A percentile compares a stretch with the other conserved stretches of the same genome.
These are phyloP conservation scores for Rhizopus sp. DNA, from an alignment of 371 early-diverging fungal genomes.

Conservation along the genomic window DNA sequence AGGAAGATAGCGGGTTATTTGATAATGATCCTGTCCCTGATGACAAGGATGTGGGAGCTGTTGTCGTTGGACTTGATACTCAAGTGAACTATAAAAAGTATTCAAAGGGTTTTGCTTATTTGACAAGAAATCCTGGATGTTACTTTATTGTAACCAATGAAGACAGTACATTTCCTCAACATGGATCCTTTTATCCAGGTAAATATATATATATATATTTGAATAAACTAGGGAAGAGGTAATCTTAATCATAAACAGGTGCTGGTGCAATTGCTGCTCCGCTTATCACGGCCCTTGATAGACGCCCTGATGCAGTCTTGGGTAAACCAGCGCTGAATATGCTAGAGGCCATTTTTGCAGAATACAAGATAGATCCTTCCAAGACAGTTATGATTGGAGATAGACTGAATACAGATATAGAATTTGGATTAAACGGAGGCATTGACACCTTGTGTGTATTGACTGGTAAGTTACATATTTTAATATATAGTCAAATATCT, in stretches of 20 bases:
- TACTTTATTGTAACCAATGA: constrained; percentile 93
- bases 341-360: constrained; percentile 85
- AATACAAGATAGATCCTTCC: constrained; percentile 73
- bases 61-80: constrained; percentile 87
- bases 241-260: constrained; percentile 42
- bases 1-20: constrained; percentile 44
- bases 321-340: constrained; percentile 94
- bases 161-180: constrained; percentile 89
- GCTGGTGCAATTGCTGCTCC: constrained; percentile 85
- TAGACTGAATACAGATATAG: constrained; percentile 94
- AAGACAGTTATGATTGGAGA: constrained; percentile 98
- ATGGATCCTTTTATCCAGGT: constrained; percentile 78
- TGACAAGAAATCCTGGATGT: constrained; percentile 68
- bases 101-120: constrained; percentile 87
- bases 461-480: constrained; percentile 64
- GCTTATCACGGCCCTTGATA: constrained; percentile 68
- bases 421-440: constrained; percentile 89
- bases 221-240: not conserved
- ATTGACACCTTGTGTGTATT: constrained; percentile 88
- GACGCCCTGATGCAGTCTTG: constrained; percentile 78
- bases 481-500: not conserved
- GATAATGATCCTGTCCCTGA: constrained; percentile 40
- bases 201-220: too few species aligned
- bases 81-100: constrained; percentile 89
- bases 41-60: constrained; percentile 76